Percentiles rank a stretch among this genome's conserved stretches.
Evolutionary conservation across 495 filamentous ascomycete species (phyloP).

Genomic region (Neurospora sp.): DNA sequence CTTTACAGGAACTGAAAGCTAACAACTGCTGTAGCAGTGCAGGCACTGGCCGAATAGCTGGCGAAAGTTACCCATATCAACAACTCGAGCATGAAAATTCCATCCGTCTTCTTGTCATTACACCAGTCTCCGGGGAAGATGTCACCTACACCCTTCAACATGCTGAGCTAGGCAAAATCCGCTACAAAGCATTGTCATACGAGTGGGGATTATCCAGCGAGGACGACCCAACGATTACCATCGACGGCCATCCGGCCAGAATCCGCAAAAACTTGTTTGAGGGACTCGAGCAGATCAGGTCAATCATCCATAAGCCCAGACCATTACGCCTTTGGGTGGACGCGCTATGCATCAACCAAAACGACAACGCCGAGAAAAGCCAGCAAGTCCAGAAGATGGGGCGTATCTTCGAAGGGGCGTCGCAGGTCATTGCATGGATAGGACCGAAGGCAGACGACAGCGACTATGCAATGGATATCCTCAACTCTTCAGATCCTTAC

Average conservation of each 20-base stretch:
- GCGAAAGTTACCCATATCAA: not conserved
- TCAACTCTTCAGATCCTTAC: too few relatives aligned
- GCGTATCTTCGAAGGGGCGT: not conserved
- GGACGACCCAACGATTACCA: not conserved
- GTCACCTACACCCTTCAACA: not conserved
- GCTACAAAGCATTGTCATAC: not conserved
- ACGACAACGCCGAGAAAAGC: not conserved
- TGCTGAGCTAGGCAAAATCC: not conserved
- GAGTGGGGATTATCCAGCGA: not conserved
- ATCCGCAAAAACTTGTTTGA: not conserved
- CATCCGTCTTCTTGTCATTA: not conserved
- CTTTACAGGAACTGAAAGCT: not conserved
- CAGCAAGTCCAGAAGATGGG: slow-evolving; percentile 1
- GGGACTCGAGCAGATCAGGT: not conserved
- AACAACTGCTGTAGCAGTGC: not conserved
- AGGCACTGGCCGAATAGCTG: not conserved
- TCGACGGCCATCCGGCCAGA: not conserved
- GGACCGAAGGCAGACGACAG: not conserved
- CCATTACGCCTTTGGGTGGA: not conserved
- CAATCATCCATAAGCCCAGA: not conserved
- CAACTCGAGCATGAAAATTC: not conserved
- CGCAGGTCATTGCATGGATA: not conserved
- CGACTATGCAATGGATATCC: not conserved
- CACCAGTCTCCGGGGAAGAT: not conserved
- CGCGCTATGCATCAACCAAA: slow-evolving; percentile 7